These are phyloP conservation scores for Allium sativum DNA, from an alignment of 106 monocot genomes.

Conservation along the genomic window DNA sequence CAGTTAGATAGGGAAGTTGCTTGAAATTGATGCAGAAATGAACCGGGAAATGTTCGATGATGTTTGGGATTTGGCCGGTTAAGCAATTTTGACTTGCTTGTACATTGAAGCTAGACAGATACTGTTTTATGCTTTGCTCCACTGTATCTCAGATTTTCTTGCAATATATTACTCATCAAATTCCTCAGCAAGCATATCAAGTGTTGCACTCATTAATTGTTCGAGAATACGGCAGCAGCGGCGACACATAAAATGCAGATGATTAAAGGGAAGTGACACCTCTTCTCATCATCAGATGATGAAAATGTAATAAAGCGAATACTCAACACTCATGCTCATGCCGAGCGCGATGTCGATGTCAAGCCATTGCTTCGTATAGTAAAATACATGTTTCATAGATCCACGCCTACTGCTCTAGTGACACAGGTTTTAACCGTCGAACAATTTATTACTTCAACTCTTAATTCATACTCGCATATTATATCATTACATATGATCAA, in stretches of 20 bases:
- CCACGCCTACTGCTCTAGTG: conserved; percentile 37
- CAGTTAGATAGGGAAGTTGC: too few relatives aligned
- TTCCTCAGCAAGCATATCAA: background rate
- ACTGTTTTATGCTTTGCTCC: background rate
- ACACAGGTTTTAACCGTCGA: background rate
- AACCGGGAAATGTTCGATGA: too few relatives aligned
- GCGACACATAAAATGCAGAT: conserved; percentile 33
- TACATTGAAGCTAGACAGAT: conserved; percentile 4
- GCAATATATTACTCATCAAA: background rate
- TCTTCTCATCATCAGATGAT: conserved; percentile 62
- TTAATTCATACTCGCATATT: too few relatives aligned
- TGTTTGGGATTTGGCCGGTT: too few relatives aligned
- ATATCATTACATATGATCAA: background rate
- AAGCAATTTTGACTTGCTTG: background rate
- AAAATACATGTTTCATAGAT: conserved; percentile 41
- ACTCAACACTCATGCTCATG: conserved; percentile 50
- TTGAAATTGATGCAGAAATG: too few relatives aligned
- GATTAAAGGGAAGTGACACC: conserved; percentile 43
- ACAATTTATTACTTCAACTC: too few relatives aligned
- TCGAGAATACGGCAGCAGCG: conserved; percentile 2
- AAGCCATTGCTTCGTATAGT: conserved; percentile 38
- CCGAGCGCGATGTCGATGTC: conserved; percentile 49
- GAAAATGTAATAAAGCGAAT: conserved; percentile 54
- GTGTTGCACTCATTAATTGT: background rate
- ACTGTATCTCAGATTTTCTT: background rate